These are phyloP conservation scores for Thecaphora thlaspeos DNA, from an alignment of 1,284 basidiomycete species.

Conservation along the genomic window DNA sequence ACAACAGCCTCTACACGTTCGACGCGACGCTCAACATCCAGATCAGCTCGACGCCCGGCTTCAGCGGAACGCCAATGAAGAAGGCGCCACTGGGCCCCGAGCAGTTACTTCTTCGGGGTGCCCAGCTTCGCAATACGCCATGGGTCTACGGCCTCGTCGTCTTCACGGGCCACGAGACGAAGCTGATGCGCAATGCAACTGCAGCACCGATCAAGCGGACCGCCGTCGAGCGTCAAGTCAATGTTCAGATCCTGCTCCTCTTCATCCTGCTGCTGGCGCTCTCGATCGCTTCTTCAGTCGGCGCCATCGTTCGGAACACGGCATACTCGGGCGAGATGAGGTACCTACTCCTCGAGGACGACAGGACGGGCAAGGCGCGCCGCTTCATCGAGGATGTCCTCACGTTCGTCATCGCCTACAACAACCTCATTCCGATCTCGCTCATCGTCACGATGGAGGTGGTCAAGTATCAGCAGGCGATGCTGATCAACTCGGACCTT, in stretches of 20 bases:
- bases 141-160: conserved; percentile 94
- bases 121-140: conserved; percentile 91
- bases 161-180: conserved; percentile 97
- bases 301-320: conserved; percentile 69
- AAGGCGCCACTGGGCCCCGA: conserved; percentile 85
- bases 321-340: conserved; percentile 42
- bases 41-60: conserved; percentile 45
- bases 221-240: conserved; percentile 92
- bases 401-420: conserved; percentile 98
- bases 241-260: conserved; percentile 92
- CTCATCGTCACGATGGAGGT: conserved; percentile 99
- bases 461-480: conserved; percentile 96
- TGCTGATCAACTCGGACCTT: conserved; percentile 88
- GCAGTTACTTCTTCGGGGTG: conserved; percentile 88
- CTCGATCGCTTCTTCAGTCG: conserved; percentile 87
- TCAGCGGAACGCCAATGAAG: conserved; percentile 49
- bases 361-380: conserved; percentile 50
- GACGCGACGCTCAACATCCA: conserved; percentile 71
- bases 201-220: conserved; percentile 93
- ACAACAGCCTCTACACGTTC: conserved; percentile 95
- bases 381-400: conserved; percentile 74
- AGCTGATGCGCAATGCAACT: conserved; percentile 89
- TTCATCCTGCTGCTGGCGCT: conserved; percentile 83
- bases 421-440: conserved; percentile 98
- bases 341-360: conserved; percentile 47